Conservation (phyloP, 1,284 basidiomycete genomes). For the Cutaneotrichosporon sp. region DNA sequence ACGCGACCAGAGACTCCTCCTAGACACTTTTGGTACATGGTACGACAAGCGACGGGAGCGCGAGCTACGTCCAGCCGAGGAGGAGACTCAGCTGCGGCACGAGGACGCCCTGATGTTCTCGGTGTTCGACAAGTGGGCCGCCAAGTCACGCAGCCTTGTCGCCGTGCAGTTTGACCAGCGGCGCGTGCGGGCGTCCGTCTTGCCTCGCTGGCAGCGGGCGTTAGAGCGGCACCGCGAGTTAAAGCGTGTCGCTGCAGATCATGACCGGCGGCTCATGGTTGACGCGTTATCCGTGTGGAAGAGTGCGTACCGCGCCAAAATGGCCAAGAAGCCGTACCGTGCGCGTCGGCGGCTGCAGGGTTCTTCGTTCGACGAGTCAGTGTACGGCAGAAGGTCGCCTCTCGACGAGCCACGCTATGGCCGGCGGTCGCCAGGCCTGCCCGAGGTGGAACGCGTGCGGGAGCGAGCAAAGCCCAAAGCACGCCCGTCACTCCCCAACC, state of each 20-base stretch:
- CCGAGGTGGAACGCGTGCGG: neutral
- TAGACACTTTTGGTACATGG: constrained; percentile 36
- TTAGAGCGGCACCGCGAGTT: constrained; percentile 13
- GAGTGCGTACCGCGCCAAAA: constrained; percentile 29
- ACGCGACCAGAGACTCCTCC: constrained; percentile 27
- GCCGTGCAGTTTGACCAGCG: constrained; percentile 24
- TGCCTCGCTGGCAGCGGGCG: constrained; percentile 22
- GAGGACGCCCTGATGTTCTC: constrained; percentile 46
- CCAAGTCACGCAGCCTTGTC: constrained; percentile 30
- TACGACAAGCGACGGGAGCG: constrained; percentile 33
- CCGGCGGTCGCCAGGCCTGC: neutral
- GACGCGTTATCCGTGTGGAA: constrained; percentile 41
- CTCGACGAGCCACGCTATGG: neutral
- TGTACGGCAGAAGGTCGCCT: constrained; percentile 10
- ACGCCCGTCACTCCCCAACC: neutral
- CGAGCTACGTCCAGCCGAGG: constrained; percentile 33
- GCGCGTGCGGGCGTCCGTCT: constrained; percentile 18
- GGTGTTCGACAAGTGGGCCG: constrained; percentile 47
- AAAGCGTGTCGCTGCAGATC: constrained; percentile 19
- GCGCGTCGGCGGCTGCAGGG: constrained; percentile 8
- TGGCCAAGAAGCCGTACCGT: constrained; percentile 23
- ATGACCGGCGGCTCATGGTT: constrained; percentile 30
- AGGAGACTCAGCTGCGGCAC: constrained; percentile 37
- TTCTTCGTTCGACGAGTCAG: neutral
- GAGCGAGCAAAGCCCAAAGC: neutral